A percentile compares a stretch with the other conserved stretches of the same genome.
These are phyloP conservation scores for Linum lewisii DNA, from an alignment of 345 rosid species.

Conservation along the genomic window DNA sequence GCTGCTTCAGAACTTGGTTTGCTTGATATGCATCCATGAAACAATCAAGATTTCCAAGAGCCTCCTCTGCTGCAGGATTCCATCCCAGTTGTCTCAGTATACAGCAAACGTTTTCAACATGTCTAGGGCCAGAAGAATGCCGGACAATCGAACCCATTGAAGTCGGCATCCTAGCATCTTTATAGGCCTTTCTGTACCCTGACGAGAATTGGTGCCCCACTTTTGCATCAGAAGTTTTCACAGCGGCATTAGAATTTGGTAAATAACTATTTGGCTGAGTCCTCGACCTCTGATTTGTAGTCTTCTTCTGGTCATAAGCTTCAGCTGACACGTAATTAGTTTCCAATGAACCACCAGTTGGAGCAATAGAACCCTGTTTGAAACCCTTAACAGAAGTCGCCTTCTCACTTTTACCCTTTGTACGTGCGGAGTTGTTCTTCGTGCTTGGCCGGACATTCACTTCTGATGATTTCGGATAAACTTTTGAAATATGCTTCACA, in stretches of 20 bases:
- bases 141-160: conserved; percentile 29
- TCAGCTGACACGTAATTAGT: conserved; percentile 17
- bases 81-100: conserved; percentile 47
- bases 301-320: conserved; percentile 35
- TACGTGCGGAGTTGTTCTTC: conserved; percentile 21
- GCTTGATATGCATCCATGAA: conserved; percentile 74
- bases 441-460: conserved; percentile 25
- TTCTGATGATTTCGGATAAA: conserved; percentile 40
- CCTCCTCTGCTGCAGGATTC: conserved; percentile 72
- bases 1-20: conserved; percentile 78
- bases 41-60: conserved; percentile 42
- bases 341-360: conserved; percentile 24
- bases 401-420: conserved; percentile 37
- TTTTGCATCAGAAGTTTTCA: conserved; percentile 31
- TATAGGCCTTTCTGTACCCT: conserved; percentile 26
- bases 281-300: conserved; percentile 29
- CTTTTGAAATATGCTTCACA: conserved; percentile 45
- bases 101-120: conserved; percentile 41
- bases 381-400: conserved; percentile 30
- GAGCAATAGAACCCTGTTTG: conserved; percentile 33
- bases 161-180: conserved; percentile 34
- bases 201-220: conserved; percentile 19
- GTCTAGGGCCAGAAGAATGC: conserved; percentile 28
- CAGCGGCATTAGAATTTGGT: conserved; percentile 27
- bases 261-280: conserved; percentile 27